phyloP scores from a whole-genome alignment of 2,329 filamentous ascomycete genomes.

The Pseudocercospora eumusae region DNA sequence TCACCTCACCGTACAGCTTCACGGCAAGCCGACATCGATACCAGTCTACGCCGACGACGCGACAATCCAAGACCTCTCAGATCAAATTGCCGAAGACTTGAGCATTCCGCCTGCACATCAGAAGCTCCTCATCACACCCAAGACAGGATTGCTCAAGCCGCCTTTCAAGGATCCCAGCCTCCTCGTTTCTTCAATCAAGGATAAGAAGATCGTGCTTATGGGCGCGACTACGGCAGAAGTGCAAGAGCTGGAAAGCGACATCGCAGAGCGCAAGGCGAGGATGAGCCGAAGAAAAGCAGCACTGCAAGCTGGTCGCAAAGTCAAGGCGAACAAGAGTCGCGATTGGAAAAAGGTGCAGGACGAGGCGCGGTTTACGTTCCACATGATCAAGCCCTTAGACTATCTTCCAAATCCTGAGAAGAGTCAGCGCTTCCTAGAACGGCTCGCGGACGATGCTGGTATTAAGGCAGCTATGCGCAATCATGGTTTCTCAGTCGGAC shows the following conservation, averaged over 20 bases:
- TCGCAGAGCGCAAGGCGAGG: constrained; percentile 54
- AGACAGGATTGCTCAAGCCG: constrained; percentile 63
- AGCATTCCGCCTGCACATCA: constrained; percentile 65
- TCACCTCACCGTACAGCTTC: constrained; percentile 56
- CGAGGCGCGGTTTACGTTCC: constrained; percentile 77
- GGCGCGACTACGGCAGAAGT: constrained; percentile 64
- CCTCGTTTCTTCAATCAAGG: constrained; percentile 51
- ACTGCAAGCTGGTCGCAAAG: constrained; percentile 43
- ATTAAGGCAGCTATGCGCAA: constrained; percentile 80
- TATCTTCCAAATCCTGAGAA: constrained; percentile 76
- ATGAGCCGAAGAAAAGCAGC: constrained; percentile 44
- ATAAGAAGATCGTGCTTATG: constrained; percentile 66
- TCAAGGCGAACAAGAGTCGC: constrained; percentile 39
- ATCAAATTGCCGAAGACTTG: constrained; percentile 57
- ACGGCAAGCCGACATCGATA: constrained; percentile 54
- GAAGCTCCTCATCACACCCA: constrained; percentile 66
- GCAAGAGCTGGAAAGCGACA: constrained; percentile 55
- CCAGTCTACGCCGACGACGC: constrained; percentile 50
- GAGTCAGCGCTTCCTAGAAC: constrained; percentile 70
- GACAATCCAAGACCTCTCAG: constrained; percentile 61
- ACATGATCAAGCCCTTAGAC: constrained; percentile 70
- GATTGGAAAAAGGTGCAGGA: constrained; percentile 55
- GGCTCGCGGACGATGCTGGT: constrained; percentile 78
- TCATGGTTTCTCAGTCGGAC: constrained; percentile 79
- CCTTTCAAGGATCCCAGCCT: constrained; percentile 63